These are phyloP conservation scores for Epichloe bromicola DNA, from an alignment of 2,329 filamentous ascomycete genomes.

Conservation along the genomic window DNA sequence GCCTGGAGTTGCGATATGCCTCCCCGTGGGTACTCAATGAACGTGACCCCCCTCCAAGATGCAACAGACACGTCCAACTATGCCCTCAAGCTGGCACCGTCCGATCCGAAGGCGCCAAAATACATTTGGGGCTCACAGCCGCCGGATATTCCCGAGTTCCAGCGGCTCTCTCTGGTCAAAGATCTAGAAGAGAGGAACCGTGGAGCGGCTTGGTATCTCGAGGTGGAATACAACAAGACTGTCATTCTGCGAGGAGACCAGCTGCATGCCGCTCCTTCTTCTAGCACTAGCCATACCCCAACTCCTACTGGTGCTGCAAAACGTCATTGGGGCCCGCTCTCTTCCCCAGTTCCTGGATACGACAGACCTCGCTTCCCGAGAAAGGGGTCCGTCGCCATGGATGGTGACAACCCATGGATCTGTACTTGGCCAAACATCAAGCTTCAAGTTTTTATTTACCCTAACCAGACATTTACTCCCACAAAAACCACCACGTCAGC, in stretches of 20 bases:
- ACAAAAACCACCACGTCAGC: slow-evolving; percentile 5
- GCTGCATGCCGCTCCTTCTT: slow-evolving; percentile 10
- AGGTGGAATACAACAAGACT: slow-evolving; percentile 40
- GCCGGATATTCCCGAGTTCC: slow-evolving; percentile 26
- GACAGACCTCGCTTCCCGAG: slow-evolving; percentile 15
- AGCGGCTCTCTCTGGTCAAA: slow-evolving; percentile 33
- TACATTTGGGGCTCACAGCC: slow-evolving; percentile 44
- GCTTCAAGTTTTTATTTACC: slow-evolving; percentile 45
- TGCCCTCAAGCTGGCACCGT: slow-evolving; percentile 23
- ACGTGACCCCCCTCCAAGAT: slow-evolving; percentile 20
- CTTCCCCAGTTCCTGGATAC: slow-evolving; percentile 7
- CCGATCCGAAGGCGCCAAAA: slow-evolving; percentile 25
- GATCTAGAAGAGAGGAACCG: slow-evolving; percentile 34
- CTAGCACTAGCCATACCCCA: neutral
- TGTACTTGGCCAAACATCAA: slow-evolving; percentile 44
- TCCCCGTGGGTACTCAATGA: slow-evolving; percentile 30
- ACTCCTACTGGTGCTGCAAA: slow-evolving; percentile 14
- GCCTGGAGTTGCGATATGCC: slow-evolving; percentile 52
- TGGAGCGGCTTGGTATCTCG: slow-evolving; percentile 43
- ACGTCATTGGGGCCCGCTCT: slow-evolving; percentile 13
- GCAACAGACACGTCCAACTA: slow-evolving; percentile 25
- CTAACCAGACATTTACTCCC: slow-evolving; percentile 35
- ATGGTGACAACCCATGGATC: slow-evolving; percentile 43
- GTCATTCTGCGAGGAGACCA: slow-evolving; percentile 35
- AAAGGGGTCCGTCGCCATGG: slow-evolving; percentile 17